Percentiles rank a stretch among this genome's conserved stretches.
Evolutionary conservation across 2,329 filamentous ascomycete genomes (phyloP).

Genomic region (Keithomyces neogunnii): DNA sequence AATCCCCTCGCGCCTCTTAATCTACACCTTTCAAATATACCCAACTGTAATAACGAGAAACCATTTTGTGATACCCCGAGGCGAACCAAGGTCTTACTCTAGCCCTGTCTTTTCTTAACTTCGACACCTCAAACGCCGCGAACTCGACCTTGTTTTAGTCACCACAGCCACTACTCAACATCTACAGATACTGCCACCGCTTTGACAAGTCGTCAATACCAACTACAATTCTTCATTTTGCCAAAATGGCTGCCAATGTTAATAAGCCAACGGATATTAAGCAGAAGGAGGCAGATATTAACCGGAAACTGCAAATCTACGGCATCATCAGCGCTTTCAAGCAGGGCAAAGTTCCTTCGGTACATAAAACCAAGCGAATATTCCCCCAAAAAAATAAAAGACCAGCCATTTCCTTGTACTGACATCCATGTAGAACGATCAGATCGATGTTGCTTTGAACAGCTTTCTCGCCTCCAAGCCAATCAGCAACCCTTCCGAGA

Average conservation of each 20-base stretch:
- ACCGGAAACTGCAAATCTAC: conserved; percentile 89
- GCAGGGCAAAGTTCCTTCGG: conserved; percentile 82
- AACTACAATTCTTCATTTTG: neutral
- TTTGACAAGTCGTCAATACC: neutral
- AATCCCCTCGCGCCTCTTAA: conserved; percentile 9
- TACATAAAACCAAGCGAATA: conserved; percentile 34
- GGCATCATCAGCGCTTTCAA: conserved; percentile 82
- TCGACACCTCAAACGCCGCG: neutral
- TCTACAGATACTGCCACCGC: neutral
- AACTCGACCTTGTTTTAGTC: neutral
- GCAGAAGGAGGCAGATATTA: conserved; percentile 78
- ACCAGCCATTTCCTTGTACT: neutral
- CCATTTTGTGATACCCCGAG: conserved; percentile 21
- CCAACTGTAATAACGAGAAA: conserved; percentile 14
- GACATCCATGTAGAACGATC: conserved; percentile 59
- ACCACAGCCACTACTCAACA: neutral
- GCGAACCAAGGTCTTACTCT: conserved; percentile 1
- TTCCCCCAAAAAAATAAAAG: too few relatives aligned
- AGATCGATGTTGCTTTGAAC: conserved; percentile 92
- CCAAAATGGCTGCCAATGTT: conserved; percentile 39
- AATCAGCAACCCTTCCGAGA: conserved; percentile 60
- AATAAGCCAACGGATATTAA: conserved; percentile 67
- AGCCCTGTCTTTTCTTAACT: neutral
- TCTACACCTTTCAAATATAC: conserved; percentile 8
- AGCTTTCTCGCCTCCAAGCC: conserved; percentile 68